Evolutionary conservation across 2,329 filamentous ascomycete genomes (phyloP).

Genomic region (Parafenestella ontariensis): DNA sequence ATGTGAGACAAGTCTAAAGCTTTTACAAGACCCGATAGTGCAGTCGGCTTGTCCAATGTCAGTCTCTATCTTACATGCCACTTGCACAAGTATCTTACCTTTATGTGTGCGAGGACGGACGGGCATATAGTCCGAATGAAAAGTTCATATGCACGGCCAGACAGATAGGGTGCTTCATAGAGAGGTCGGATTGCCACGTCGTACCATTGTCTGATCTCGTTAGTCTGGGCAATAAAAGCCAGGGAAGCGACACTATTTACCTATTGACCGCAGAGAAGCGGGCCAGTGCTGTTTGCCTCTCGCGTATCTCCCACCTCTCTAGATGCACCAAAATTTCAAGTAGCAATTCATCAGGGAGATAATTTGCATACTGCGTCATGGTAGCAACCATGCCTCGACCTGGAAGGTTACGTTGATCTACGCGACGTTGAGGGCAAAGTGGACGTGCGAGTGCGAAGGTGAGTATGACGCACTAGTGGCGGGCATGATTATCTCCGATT

Average conservation of each 20-base stretch:
- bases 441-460: neutral
- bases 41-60: slow-evolving; percentile 47
- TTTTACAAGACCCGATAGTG: slow-evolving; percentile 59
- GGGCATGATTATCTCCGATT: neutral
- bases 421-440: neutral
- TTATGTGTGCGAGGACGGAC: slow-evolving; percentile 56
- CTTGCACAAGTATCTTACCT: slow-evolving; percentile 4
- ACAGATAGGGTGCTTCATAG: slow-evolving; percentile 60
- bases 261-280: slow-evolving; percentile 57
- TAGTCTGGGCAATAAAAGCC: neutral
- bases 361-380: neutral
- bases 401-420: neutral
- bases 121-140: slow-evolving; percentile 65
- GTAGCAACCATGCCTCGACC: neutral
- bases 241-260: slow-evolving; percentile 17
- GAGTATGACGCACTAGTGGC: neutral
- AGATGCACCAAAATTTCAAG: slow-evolving; percentile 58
- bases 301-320: slow-evolving; percentile 28
- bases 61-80: neutral
- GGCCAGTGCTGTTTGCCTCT: slow-evolving; percentile 57
- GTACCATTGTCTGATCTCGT: slow-evolving; percentile 61
- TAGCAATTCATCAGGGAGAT: slow-evolving; percentile 60
- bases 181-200: slow-evolving; percentile 58
- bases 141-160: slow-evolving; percentile 59
- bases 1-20: slow-evolving; percentile 61